phyloP scores from a whole-genome alignment of 768 basidiomycete species.

The Glaciozyma antarctica region DNA sequence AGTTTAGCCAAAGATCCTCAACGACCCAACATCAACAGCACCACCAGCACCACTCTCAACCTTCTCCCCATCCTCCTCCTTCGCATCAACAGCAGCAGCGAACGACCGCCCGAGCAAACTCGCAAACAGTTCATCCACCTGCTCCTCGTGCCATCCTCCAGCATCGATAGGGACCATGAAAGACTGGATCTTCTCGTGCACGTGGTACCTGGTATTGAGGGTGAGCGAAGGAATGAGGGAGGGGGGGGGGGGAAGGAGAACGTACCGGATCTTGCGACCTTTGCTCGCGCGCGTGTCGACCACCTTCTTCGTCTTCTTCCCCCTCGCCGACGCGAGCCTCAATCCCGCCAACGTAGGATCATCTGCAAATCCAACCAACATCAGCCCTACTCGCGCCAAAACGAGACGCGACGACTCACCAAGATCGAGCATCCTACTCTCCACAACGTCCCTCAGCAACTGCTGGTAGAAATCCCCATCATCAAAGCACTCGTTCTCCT shows the following conservation, averaged over 20 bases:
- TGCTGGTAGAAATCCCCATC: constrained; percentile 92
- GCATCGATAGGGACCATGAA: constrained; percentile 79
- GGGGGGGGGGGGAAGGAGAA: constrained; percentile 7
- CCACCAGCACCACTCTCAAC: not conserved
- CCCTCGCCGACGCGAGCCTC: constrained; percentile 19
- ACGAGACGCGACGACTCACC: constrained; percentile 6
- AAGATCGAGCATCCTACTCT: constrained; percentile 45
- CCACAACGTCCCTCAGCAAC: constrained; percentile 81
- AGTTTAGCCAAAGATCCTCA: constrained; percentile 1
- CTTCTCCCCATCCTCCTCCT: constrained; percentile 7
- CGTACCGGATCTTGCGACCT: constrained; percentile 78
- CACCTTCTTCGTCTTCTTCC: constrained; percentile 53
- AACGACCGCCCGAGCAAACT: constrained; percentile 57
- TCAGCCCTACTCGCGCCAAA: not conserved
- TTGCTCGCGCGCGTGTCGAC: constrained; percentile 96
- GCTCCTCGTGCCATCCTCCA: constrained; percentile 78
- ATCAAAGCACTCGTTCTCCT: constrained; percentile 51
- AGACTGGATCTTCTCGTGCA: constrained; percentile 91
- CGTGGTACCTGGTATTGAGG: constrained; percentile 56
- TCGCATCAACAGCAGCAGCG: not conserved
- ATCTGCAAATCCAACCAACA: not conserved
- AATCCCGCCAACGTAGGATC: constrained; percentile 33
- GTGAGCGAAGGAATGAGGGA: not conserved
- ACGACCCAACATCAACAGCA: not conserved
- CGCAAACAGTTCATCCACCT: constrained; percentile 86